phyloP scores from a whole-genome alignment of 352 stramenopile species.

The Pythium sp. region DNA sequence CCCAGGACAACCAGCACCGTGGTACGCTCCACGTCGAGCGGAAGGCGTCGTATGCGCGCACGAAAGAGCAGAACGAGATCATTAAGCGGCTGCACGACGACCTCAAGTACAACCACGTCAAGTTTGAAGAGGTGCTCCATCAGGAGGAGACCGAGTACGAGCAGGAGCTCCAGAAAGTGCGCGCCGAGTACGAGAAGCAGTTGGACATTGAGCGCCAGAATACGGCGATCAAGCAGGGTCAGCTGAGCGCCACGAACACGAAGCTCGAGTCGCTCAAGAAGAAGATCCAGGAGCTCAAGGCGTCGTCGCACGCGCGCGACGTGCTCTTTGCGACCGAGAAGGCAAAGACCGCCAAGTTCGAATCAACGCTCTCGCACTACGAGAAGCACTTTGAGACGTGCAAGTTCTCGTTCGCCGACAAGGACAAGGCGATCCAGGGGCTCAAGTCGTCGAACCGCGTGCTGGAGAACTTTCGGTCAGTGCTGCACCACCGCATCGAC shows the following conservation, averaged over 20 bases:
- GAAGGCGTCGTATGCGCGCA: slow-evolving; percentile 55
- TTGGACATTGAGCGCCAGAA: slow-evolving; percentile 72
- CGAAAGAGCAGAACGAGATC: slow-evolving; percentile 79
- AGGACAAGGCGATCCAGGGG: slow-evolving; percentile 59
- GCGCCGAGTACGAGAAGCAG: slow-evolving; percentile 59
- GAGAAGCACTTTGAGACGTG: slow-evolving; percentile 76
- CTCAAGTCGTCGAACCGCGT: slow-evolving; percentile 76
- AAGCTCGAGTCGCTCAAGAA: slow-evolving; percentile 83
- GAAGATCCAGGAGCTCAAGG: slow-evolving; percentile 84
- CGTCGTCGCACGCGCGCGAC: slow-evolving; percentile 59
- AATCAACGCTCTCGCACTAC: slow-evolving; percentile 62
- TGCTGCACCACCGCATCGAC: slow-evolving; percentile 74
- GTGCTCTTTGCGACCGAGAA: slow-evolving; percentile 69
- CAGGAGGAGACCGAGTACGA: slow-evolving; percentile 84
- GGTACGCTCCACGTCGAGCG: slow-evolving; percentile 61
- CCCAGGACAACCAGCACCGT: slow-evolving; percentile 66
- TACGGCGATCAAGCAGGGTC: slow-evolving; percentile 75
- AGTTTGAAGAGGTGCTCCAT: slow-evolving; percentile 80
- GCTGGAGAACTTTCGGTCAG: slow-evolving; percentile 81
- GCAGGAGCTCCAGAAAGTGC: slow-evolving; percentile 58
- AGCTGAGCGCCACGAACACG: slow-evolving; percentile 73
- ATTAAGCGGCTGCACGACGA: slow-evolving; percentile 86
- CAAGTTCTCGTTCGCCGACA: slow-evolving; percentile 62
- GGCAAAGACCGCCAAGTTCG: slow-evolving; percentile 63
- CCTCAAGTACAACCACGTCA: slow-evolving; percentile 82